Base-by-base conservation (phyloP, 257 asterid species). In the Ballota nigra region DNA sequence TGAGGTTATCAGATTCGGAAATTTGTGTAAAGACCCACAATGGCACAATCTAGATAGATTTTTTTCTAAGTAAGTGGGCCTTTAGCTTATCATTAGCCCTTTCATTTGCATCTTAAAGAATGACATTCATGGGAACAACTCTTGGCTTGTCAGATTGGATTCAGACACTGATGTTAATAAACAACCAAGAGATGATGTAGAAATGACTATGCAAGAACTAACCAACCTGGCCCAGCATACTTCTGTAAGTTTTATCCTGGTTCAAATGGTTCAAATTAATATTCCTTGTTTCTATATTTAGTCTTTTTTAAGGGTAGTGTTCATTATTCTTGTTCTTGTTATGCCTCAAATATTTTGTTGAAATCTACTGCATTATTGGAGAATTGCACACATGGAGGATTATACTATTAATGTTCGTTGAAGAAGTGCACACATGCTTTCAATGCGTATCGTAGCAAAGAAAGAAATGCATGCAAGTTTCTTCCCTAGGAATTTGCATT, bases 21-120 rank as follows among this genome's bases (percentile, higher is more conserved):
- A 95, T 82, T 63, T 90, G 83, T 92, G 99, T 82, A 95, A 86
- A 85, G 99, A 95, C 78, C 97, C 98, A 19, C 99, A 95, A 66
- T 95, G 99, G 99, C 98, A 95, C 87, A 85, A 88, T 76, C 83
- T 95, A 49, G 90, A 79, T 71, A 87, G 99, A 73, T 92, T 82
- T 73, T 95, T 95, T 79, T 76, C 84, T 4, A 87, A 83, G 99
- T 95, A 84, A 79, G 93, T 77, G 18, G 55, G 29, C 36, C 26
- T 63, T 57, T 53, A 63, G 59, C 36, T 73, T 55, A 68, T 69
- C 53, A 29, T 62, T 51, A 26, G 76, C 33, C 55, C 72, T 60
- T 28, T 45, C 56, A 16, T 63, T 47, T 69, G 7, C 22, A 43
- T 62, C 41, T 60, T 72, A 57, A 67, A 75, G 69, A 51, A 47